Evolutionary conservation across 1,284 basidiomycete genomes (phyloP).

Genomic region (Veloboletus limbatus): DNA sequence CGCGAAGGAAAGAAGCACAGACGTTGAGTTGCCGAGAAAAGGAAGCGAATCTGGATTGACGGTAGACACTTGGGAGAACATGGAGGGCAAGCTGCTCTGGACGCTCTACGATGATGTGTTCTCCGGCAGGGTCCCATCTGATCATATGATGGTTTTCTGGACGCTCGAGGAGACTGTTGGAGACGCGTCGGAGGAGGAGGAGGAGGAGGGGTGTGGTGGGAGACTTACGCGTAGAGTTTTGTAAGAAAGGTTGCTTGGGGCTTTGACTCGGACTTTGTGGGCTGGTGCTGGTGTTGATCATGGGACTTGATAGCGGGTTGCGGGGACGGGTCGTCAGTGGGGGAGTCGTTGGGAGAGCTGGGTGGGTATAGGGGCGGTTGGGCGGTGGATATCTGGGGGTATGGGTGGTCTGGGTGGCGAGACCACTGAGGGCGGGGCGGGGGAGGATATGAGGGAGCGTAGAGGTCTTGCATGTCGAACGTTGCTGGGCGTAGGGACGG

Average conservation of each 20-base stretch:
- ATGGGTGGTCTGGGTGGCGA: constrained; percentile 33
- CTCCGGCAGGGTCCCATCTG: constrained; percentile 85
- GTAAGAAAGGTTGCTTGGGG: constrained; percentile 88
- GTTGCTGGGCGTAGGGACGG: constrained; percentile 35
- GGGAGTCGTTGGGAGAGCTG: constrained; percentile 42
- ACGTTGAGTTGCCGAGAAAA: constrained; percentile 94
- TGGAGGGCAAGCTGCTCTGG: constrained; percentile 88
- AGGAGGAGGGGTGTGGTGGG: background rate
- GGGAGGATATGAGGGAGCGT: constrained; percentile 55
- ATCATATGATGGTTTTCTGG: constrained; percentile 90
- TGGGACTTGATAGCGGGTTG: constrained; percentile 39
- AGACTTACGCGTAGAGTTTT: constrained; percentile 83
- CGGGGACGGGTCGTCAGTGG: constrained; percentile 49
- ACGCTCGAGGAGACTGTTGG: constrained; percentile 76
- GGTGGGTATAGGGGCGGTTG: constrained; percentile 44
- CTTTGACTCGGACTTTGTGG: constrained; percentile 62
- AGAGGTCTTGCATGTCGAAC: constrained; percentile 55
- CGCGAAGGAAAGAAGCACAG: constrained; percentile 38
- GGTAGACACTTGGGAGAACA: constrained; percentile 85
- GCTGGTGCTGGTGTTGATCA: constrained; percentile 50
- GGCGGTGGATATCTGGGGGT: constrained; percentile 35
- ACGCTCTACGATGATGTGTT: constrained; percentile 88
- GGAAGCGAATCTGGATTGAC: constrained; percentile 90
- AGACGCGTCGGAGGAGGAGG: constrained; percentile 16
- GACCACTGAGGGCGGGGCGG: constrained; percentile 36